Conservation (phyloP, 2,329 filamentous ascomycete genomes). For the Plenodomus lindquistii region DNA sequence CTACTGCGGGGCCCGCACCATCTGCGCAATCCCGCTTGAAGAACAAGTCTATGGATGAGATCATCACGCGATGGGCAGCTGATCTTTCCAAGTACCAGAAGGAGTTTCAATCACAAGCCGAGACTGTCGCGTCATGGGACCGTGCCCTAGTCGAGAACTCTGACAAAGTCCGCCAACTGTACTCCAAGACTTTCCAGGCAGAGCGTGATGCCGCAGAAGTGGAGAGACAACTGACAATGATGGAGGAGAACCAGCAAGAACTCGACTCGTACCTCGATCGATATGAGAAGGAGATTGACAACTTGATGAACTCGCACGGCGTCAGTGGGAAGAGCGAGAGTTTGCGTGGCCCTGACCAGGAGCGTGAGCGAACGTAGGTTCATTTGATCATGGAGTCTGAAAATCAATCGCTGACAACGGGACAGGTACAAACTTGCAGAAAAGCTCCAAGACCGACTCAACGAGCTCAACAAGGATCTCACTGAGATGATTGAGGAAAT, state of each 20-base stretch:
- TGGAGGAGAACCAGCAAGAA: conserved; percentile 93
- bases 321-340: conserved; percentile 66
- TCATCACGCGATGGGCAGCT: conserved; percentile 94
- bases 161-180: conserved; percentile 92
- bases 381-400: background rate
- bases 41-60: conserved; percentile 99
- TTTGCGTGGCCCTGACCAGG: conserved; percentile 86
- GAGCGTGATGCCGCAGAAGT: conserved; percentile 92
- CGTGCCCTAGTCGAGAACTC: conserved; percentile 89
- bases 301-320: conserved; percentile 86
- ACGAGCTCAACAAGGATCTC: conserved; percentile 91
- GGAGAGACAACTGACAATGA: conserved; percentile 83
- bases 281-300: conserved; percentile 90
- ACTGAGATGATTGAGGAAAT: conserved; percentile 98
- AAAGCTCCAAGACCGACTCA: conserved; percentile 85
- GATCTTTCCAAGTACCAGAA: conserved; percentile 96
- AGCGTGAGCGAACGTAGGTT: conserved; percentile 84
- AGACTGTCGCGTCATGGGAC: conserved; percentile 88
- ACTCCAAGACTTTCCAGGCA: conserved; percentile 88
- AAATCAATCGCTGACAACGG: conserved; percentile 3
- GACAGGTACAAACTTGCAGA: conserved; percentile 83
- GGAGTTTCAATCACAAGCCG: conserved; percentile 89
- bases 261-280: conserved; percentile 84
- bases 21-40: conserved; percentile 83
- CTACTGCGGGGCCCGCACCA: conserved; percentile 79